Evolutionary conservation across 192 early-diverging fungal genomes (phyloP).

Genomic region (Phlyctochytrium arcticum): DNA sequence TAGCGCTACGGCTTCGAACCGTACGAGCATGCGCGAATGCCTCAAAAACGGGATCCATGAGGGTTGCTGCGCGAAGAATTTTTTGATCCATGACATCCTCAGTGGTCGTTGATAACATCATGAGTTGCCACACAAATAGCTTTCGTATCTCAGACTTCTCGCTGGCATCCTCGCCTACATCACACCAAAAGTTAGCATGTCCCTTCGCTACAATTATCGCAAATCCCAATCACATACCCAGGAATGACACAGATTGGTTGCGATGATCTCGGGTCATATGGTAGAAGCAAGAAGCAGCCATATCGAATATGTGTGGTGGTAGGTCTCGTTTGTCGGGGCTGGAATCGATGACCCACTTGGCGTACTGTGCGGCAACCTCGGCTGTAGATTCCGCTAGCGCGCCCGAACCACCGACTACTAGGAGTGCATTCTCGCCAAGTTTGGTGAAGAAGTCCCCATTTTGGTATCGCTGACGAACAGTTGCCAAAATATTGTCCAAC

Average conservation of each 20-base stretch:
- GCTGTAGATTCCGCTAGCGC: slow-evolving; percentile 9
- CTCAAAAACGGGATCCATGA: slow-evolving; percentile 23
- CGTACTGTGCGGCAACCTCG: slow-evolving; percentile 17
- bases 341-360: slow-evolving; percentile 16
- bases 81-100: slow-evolving; percentile 12
- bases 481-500: slow-evolving; percentile 12
- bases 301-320: slow-evolving; percentile 21
- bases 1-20: slow-evolving; percentile 12
- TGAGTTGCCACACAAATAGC: slow-evolving; percentile 19
- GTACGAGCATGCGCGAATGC: slow-evolving; percentile 20
- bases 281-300: slow-evolving; percentile 26
- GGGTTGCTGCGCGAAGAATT: slow-evolving; percentile 14
- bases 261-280: slow-evolving; percentile 22
- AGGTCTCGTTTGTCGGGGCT: slow-evolving; percentile 6
- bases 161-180: slow-evolving; percentile 11
- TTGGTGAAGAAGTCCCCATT: slow-evolving; percentile 23
- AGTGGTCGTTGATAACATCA: slow-evolving; percentile 10
- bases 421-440: slow-evolving; percentile 17
- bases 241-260: slow-evolving; percentile 25
- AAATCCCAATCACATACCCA: neutral
- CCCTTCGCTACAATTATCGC: neutral
- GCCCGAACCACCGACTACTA: slow-evolving; percentile 14
- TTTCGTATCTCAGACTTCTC: slow-evolving; percentile 21
- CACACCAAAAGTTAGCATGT: neutral
- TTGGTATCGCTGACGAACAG: slow-evolving; percentile 3